Evolutionary conservation across 2,329 filamentous ascomycete genomes (phyloP).

Genomic region (Cercospora canescens): DNA sequence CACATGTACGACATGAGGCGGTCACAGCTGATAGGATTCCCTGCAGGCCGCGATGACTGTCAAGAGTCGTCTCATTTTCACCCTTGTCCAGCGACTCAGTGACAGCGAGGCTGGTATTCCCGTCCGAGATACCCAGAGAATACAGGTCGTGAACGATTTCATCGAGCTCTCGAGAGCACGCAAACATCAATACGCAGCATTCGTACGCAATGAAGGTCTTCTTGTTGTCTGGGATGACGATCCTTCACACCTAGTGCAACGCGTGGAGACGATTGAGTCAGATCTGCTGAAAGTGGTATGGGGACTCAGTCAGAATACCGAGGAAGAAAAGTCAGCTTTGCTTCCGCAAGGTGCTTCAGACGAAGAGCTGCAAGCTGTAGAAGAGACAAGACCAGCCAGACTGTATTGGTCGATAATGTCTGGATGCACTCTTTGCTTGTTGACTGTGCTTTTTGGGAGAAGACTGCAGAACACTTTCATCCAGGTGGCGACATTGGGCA

Average conservation of each 20-base stretch:
- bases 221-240: slow-evolving; percentile 81
- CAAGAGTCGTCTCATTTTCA: slow-evolving; percentile 77
- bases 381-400: neutral
- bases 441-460: neutral
- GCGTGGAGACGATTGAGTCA: slow-evolving; percentile 71
- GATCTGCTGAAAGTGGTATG: slow-evolving; percentile 78
- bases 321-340: slow-evolving; percentile 48
- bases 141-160: slow-evolving; percentile 73
- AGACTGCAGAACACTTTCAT: neutral
- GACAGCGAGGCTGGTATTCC: slow-evolving; percentile 70
- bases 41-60: slow-evolving; percentile 73
- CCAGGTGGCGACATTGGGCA: neutral
- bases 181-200: slow-evolving; percentile 79
- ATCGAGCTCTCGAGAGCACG: slow-evolving; percentile 69
- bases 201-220: slow-evolving; percentile 69
- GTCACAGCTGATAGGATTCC: neutral
- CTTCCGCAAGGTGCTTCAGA: slow-evolving; percentile 55
- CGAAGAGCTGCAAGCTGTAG: slow-evolving; percentile 57
- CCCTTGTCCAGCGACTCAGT: slow-evolving; percentile 71
- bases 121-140: slow-evolving; percentile 71
- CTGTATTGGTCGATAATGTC: neutral
- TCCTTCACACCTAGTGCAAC: slow-evolving; percentile 66
- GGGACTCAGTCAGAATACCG: slow-evolving; percentile 57
- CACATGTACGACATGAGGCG: neutral
- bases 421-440: neutral